Evolutionary conservation across 2,329 filamentous ascomycete genomes (phyloP), one percentile per base, ranked within the genome.

Genomic region (Leptographium lundbergii): DNA sequence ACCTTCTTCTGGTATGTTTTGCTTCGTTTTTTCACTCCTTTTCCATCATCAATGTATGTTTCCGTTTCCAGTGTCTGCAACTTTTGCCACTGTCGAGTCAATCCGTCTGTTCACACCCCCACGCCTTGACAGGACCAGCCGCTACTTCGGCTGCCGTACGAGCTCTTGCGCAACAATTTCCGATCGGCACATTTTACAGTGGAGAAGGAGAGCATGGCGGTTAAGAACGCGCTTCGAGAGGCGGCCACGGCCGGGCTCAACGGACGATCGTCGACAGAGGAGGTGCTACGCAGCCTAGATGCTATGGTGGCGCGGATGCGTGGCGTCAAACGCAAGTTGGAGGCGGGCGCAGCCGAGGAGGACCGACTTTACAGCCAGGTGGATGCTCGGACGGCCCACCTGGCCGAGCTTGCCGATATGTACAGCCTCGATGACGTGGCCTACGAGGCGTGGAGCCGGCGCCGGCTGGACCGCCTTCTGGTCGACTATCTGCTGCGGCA

Each of bases 161-260:
- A 97, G 70, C 87, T 96, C 60, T 85, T 95, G 25, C 87, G 91
- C 59, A 92, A 94, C 71, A 97, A 95, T 74, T 95, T 97, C 74
- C 94, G 95, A 67, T 84, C 86, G 4, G 88, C 88, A 51, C 88
- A 91, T 70, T 85, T 87, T 68, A 77, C 82, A 63, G 82, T 91
- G 70, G 88, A 92, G 69, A 86, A 85, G 69, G 84, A 88, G 65
- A 83, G 81, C 62, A 77, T 79, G 22, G 77, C 77, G 55, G 73
- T 90, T 63, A 84, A 83, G 67, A 79, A 81, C 25, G 73, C 78
- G 13, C 77, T 86, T 60, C 80, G 80, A 64, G 81, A 85, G 54
- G 80, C 81, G 2, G 84, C 86, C 51, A 87, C 85, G 65, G 80
- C 82, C 60, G 85, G 87, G 55, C 75, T 87, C 56, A 81, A 81